These are phyloP conservation scores for Fistulifera solaris DNA, from an alignment of 108 stramenopile genomes.

Conservation along the genomic window DNA sequence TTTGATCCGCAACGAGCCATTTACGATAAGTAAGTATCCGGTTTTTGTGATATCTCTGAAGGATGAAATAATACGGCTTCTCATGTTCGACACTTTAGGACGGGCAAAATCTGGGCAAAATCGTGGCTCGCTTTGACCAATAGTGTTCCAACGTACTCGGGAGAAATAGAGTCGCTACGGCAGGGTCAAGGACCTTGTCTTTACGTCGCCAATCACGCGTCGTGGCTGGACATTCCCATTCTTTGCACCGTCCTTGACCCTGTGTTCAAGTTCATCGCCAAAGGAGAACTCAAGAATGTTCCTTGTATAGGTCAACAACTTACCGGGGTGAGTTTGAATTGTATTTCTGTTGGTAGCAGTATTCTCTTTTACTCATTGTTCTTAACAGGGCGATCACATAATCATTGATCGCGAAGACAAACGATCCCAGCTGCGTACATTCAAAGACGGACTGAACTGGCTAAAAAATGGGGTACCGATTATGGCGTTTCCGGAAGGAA, in stretches of 20 bases:
- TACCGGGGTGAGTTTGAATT: slow-evolving; percentile 49
- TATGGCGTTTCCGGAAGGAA: slow-evolving; percentile 81
- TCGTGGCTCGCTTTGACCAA: slow-evolving; percentile 47
- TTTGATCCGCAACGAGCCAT: slow-evolving; percentile 48
- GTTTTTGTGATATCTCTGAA: too few relatives aligned
- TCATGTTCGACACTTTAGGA: not conserved
- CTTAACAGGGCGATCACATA: slow-evolving; percentile 58
- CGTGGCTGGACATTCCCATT: slow-evolving; percentile 72
- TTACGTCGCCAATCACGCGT: slow-evolving; percentile 74
- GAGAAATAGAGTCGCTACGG: slow-evolving; percentile 31
- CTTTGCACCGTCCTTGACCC: slow-evolving; percentile 64
- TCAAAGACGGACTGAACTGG: slow-evolving; percentile 56
- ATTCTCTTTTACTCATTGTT: not conserved
- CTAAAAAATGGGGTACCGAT: slow-evolving; percentile 59
- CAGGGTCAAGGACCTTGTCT: slow-evolving; percentile 27
- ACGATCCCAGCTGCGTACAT: slow-evolving; percentile 60
- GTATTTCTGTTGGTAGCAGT: not conserved
- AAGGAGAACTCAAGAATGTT: slow-evolving; percentile 51
- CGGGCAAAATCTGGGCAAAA: slow-evolving; percentile 66
- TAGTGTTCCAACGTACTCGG: slow-evolving; percentile 44
- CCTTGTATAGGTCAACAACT: slow-evolving; percentile 72
- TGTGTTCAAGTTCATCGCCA: slow-evolving; percentile 80
- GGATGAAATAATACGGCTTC: too few relatives aligned
- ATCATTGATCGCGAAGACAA: slow-evolving; percentile 68
- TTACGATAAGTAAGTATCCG: slow-evolving; percentile 30